A percentile compares a stretch with the other conserved stretches of the same genome.
Conservation (phyloP, 2,329 filamentous ascomycete genomes). For the Talaromyces amestolkiae region DNA sequence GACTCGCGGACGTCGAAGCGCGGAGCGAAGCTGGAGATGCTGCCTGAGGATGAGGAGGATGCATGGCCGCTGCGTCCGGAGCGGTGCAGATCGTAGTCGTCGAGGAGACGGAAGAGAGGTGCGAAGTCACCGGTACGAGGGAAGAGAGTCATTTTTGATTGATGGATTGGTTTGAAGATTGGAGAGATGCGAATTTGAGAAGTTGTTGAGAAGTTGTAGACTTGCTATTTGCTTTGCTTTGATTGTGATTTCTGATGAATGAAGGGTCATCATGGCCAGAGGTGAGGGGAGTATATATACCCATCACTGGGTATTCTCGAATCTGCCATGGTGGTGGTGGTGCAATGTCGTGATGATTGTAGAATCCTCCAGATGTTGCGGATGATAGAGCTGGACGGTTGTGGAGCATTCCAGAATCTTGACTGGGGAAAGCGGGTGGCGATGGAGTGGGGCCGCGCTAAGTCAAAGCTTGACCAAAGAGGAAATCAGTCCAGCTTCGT, state of each 20-base stretch:
- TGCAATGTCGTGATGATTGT: conserved; percentile 6
- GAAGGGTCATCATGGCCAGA: neutral
- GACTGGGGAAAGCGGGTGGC: conserved; percentile 3
- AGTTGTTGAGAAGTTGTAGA: neutral
- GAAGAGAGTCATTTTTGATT: conserved; percentile 24
- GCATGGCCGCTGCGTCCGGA: conserved; percentile 14
- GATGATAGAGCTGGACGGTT: neutral
- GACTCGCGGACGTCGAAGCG: conserved; percentile 44
- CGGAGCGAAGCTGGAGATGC: conserved; percentile 33
- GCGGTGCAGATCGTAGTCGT: conserved; percentile 33
- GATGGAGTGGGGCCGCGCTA: conserved; percentile 5
- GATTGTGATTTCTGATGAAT: conserved; percentile 8
- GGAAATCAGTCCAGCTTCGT: neutral
- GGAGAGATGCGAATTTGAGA: neutral
- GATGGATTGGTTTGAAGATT: neutral
- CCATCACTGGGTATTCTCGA: conserved; percentile 14
- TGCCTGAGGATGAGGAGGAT: conserved; percentile 5
- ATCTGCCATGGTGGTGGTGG: conserved; percentile 2
- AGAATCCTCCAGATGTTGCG: conserved; percentile 6
- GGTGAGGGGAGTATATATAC: conserved; percentile 12
- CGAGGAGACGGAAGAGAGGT: conserved; percentile 40
- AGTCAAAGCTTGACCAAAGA: neutral
- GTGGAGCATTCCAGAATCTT: conserved; percentile 19
- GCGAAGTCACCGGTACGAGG: conserved; percentile 30
- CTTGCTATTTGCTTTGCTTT: neutral